phyloP scores from a whole-genome alignment of 768 basidiomycete species.

The Dioszegia aurantiaca region DNA sequence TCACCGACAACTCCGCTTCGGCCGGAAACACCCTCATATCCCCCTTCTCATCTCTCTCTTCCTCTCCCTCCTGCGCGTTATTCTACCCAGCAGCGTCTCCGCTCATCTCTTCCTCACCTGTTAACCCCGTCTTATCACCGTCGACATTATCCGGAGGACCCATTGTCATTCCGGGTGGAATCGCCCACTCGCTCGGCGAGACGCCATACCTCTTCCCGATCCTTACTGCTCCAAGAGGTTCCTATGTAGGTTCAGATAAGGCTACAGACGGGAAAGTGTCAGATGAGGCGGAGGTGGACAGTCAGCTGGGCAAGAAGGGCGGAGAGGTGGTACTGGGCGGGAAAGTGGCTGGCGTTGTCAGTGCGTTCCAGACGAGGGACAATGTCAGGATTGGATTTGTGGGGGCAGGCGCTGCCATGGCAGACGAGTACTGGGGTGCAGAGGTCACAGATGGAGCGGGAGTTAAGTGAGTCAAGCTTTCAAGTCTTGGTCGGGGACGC shows the following conservation, averaged over 20 bases:
- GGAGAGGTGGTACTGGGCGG: conserved; percentile 77
- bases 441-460: conserved; percentile 55
- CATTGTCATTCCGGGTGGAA: conserved; percentile 39
- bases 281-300: conserved; percentile 65
- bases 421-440: conserved; percentile 69
- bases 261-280: conserved; percentile 56
- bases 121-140: conserved; percentile 55
- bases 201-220: conserved; percentile 76
- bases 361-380: conserved; percentile 79
- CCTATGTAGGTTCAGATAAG: conserved; percentile 54
- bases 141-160: conserved; percentile 33
- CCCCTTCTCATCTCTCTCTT: conserved; percentile 74
- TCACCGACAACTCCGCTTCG: conserved; percentile 61
- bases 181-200: conserved; percentile 34
- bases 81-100: conserved; percentile 60
- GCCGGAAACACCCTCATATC: conserved; percentile 64
- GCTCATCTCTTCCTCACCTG: conserved; percentile 55
- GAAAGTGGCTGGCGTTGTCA: conserved; percentile 69
- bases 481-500: neutral
- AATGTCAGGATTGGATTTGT: conserved; percentile 76
- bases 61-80: conserved; percentile 67
- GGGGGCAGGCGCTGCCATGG: conserved; percentile 76
- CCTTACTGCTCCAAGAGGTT: conserved; percentile 63
- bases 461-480: conserved; percentile 55
- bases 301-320: conserved; percentile 1